Evolutionary conservation across 495 filamentous ascomycete species (phyloP).

Genomic region (Neurospora sp.): DNA sequence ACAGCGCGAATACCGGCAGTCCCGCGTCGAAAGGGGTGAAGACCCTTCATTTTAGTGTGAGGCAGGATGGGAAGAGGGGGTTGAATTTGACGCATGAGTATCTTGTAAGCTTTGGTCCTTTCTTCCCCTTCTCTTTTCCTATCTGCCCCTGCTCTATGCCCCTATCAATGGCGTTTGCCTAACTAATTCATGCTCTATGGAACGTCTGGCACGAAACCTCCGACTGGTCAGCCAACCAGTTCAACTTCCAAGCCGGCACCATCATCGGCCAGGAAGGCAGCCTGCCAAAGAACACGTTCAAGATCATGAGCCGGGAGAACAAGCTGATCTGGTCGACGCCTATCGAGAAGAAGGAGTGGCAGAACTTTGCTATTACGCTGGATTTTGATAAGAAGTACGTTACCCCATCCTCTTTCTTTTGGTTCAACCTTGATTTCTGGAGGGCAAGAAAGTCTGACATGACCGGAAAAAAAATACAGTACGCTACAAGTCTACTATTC

Average conservation of each 20-base stretch:
- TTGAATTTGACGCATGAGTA: constrained; percentile 50
- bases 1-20: constrained; percentile 31
- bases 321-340: constrained; percentile 37
- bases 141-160: too few relatives aligned
- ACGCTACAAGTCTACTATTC: constrained; percentile 48
- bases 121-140: background rate
- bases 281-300: constrained; percentile 75
- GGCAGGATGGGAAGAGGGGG: constrained; percentile 32
- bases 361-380: constrained; percentile 49
- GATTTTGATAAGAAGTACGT: constrained; percentile 35
- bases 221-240: constrained; percentile 46
- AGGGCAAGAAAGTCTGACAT: too few relatives aligned
- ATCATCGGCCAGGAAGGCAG: constrained; percentile 50
- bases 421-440: too few relatives aligned
- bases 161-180: too few relatives aligned
- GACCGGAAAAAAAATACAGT: constrained; percentile 18
- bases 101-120: constrained; percentile 17
- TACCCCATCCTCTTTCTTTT: background rate
- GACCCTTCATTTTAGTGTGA: constrained; percentile 46
- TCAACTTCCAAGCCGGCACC: constrained; percentile 44
- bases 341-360: constrained; percentile 36
- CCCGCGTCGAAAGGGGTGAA: constrained; percentile 37
- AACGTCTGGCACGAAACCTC: constrained; percentile 46
- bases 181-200: constrained; percentile 2
- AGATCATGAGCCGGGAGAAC: constrained; percentile 38